Percentiles rank a stretch among this genome's conserved stretches.
Conservation (phyloP, 2,329 filamentous ascomycete species). For the Trichophyton mentagrophytes region DNA sequence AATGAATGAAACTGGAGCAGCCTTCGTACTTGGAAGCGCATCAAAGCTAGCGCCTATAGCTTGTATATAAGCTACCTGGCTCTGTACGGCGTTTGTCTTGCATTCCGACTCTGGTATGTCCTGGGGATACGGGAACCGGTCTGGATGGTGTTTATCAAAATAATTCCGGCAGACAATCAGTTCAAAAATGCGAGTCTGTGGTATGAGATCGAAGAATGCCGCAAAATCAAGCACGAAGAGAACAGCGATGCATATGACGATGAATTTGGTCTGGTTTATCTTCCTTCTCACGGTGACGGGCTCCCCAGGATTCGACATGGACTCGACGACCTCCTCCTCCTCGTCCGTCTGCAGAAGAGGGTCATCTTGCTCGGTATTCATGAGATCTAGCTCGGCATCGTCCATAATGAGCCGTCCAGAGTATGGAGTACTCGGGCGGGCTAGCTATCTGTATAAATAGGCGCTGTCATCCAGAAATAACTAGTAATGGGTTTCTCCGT, state of each 20-base stretch:
- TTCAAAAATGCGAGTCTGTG: slow-evolving; percentile 36
- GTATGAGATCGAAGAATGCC: slow-evolving; percentile 8
- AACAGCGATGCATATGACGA: slow-evolving; percentile 7
- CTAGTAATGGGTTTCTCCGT: no score
- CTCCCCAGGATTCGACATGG: neutral
- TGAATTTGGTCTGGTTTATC: slow-evolving; percentile 7
- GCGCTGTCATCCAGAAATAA: no score
- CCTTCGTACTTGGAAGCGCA: slow-evolving; percentile 26
- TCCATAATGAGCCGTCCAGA: no score
- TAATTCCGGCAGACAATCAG: slow-evolving; percentile 37
- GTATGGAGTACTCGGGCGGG: no score
- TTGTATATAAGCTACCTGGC: slow-evolving; percentile 39
- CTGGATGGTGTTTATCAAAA: slow-evolving; percentile 31
- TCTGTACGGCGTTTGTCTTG: slow-evolving; percentile 38
- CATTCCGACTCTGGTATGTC: slow-evolving; percentile 37
- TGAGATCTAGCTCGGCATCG: neutral
- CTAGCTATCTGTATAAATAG: no score
- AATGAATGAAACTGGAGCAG: neutral
- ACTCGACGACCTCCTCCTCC: neutral
- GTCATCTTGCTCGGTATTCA: slow-evolving; percentile 5
- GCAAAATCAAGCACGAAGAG: slow-evolving; percentile 11
- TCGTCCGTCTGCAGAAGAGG: slow-evolving; percentile 5
- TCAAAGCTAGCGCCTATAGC: slow-evolving; percentile 40
- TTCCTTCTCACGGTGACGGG: slow-evolving; percentile 2
- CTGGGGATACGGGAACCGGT: slow-evolving; percentile 31